A percentile compares a stretch with the other conserved stretches of the same genome.
Evolutionary conservation across 2,329 filamentous ascomycete genomes (phyloP).

Genomic region (Epichloe gansuensis): DNA sequence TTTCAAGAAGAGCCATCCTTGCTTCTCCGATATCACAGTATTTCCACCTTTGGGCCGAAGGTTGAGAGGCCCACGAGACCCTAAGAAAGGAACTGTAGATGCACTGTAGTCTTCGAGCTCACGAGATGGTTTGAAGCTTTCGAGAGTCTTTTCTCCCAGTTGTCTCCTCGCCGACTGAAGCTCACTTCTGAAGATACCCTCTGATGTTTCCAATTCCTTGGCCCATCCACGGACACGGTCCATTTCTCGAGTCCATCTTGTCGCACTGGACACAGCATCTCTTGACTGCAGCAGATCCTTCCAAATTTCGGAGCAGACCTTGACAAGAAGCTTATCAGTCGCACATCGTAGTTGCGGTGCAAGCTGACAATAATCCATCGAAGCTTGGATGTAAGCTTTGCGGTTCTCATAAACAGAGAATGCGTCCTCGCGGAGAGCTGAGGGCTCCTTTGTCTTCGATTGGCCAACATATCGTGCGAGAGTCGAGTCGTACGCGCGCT

Average conservation of each 20-base stretch:
- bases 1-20: constrained; percentile 85
- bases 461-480: constrained; percentile 74
- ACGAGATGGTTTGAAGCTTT: constrained; percentile 64
- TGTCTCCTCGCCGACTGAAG: constrained; percentile 67
- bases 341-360: constrained; percentile 75
- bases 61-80: constrained; percentile 54
- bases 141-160: constrained; percentile 66
- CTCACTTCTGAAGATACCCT: constrained; percentile 71
- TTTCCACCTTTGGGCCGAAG: constrained; percentile 43
- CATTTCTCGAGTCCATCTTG: constrained; percentile 66
- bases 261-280: constrained; percentile 52
- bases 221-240: constrained; percentile 88
- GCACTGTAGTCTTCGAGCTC: constrained; percentile 88
- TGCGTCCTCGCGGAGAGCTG: constrained; percentile 81
- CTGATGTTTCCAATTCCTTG: constrained; percentile 85
- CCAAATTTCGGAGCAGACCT: constrained; percentile 77
- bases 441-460: constrained; percentile 88
- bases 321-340: constrained; percentile 77
- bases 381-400: constrained; percentile 80
- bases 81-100: constrained; percentile 80
- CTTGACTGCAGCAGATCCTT: constrained; percentile 66
- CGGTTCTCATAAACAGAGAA: constrained; percentile 90
- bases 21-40: constrained; percentile 59
- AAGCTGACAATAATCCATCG: constrained; percentile 84
- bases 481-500: constrained; percentile 73